Conservation (phyloP, 768 basidiomycete species). For the Lyophyllum decastes region DNA sequence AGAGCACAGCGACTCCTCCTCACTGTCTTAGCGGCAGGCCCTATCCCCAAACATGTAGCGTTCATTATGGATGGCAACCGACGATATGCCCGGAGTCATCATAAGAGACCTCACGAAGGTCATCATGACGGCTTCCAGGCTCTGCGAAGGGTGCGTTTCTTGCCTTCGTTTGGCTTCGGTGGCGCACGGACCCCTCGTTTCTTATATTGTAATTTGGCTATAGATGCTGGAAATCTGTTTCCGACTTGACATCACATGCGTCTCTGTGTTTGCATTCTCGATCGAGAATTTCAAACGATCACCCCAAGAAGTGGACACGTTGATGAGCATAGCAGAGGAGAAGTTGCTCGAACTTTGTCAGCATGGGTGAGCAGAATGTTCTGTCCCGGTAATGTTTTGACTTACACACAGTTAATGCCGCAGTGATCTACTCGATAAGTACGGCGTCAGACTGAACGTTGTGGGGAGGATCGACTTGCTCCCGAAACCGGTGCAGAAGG, state of each 20-base stretch:
- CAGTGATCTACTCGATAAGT: neutral
- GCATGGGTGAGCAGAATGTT: neutral
- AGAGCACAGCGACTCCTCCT: neutral
- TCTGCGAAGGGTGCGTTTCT: constrained; percentile 53
- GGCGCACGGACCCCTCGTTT: neutral
- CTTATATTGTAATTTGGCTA: neutral
- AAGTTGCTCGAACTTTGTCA: neutral
- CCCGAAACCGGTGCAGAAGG: constrained; percentile 66
- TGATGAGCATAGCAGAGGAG: neutral
- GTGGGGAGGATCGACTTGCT: constrained; percentile 73
- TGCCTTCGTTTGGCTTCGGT: neutral
- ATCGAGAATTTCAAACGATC: constrained; percentile 1
- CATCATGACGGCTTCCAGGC: constrained; percentile 51
- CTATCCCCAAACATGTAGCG: constrained; percentile 86
- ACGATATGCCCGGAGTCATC: constrained; percentile 75
- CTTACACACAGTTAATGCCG: no score
- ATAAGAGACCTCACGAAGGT: constrained; percentile 70
- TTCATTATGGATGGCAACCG: constrained; percentile 99
- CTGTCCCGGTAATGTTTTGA: neutral
- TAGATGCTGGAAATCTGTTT: neutral
- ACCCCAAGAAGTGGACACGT: neutral
- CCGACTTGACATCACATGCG: neutral
- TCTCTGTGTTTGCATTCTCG: neutral
- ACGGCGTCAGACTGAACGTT: constrained; percentile 77
- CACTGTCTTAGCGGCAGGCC: constrained; percentile 71